phyloP scores from a whole-genome alignment of 345 rosid species.

The Limnanthes douglasii region DNA sequence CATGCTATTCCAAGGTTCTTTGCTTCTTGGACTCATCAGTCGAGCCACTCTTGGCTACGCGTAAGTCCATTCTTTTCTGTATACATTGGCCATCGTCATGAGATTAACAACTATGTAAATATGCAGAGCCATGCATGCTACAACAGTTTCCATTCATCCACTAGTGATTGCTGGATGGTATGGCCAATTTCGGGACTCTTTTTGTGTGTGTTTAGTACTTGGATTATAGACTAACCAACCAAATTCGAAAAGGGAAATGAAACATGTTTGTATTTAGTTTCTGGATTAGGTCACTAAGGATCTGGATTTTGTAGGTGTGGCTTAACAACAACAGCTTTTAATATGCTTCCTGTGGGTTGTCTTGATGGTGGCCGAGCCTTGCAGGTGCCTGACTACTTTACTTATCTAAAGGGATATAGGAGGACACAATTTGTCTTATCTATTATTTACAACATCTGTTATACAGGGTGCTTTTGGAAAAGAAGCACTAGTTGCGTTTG shows the following conservation, averaged over 20 bases:
- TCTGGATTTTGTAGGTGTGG: slow-evolving; percentile 99
- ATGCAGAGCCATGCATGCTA: slow-evolving; percentile 78
- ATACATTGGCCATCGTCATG: too few species aligned
- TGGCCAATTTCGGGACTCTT: slow-evolving; percentile 6
- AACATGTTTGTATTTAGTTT: too few species aligned
- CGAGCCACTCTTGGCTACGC: slow-evolving; percentile 79
- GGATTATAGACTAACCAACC: too few species aligned
- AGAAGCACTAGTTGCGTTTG: slow-evolving; percentile 46
- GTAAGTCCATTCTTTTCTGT: slow-evolving; percentile 28
- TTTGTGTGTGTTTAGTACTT: too few species aligned
- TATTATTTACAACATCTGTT: not conserved
- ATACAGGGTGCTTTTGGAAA: slow-evolving; percentile 81
- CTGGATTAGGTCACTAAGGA: too few species aligned
- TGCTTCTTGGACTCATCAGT: slow-evolving; percentile 93
- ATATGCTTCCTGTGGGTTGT: slow-evolving; percentile 93
- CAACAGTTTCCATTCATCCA: slow-evolving; percentile 80
- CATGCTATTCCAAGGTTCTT: slow-evolving; percentile 80
- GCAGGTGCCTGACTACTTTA: slow-evolving; percentile 34
- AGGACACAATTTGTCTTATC: not conserved
- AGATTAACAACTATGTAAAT: slow-evolving; percentile 8
- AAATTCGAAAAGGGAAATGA: too few species aligned
- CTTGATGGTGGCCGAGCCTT: slow-evolving; percentile 96
- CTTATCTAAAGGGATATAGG: not conserved
- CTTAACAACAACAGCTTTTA: slow-evolving; percentile 80
- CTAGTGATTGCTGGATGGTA: slow-evolving; percentile 97